phyloP scores from a whole-genome alignment of 192 early-diverging fungal species.

The Umbelopsis sp. region DNA sequence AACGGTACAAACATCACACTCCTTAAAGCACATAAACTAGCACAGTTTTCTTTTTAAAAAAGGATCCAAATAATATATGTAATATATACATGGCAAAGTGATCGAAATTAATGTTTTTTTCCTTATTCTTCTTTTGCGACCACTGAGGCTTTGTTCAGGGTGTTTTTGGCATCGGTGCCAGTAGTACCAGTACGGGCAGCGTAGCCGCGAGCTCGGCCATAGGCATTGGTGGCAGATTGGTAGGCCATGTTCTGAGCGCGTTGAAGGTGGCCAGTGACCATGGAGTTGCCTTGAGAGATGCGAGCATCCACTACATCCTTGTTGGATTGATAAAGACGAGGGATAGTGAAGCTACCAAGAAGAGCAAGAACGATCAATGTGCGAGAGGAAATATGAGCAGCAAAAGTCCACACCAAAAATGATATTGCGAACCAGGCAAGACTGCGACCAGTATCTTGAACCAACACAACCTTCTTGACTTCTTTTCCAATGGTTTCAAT shows the following conservation, averaged over 20 bases:
- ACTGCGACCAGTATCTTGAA: slow-evolving; percentile 26
- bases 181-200: slow-evolving; percentile 29
- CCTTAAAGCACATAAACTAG: too few species aligned
- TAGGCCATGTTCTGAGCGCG: slow-evolving; percentile 17
- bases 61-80: too few species aligned
- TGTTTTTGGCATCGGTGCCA: slow-evolving; percentile 34
- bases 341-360: slow-evolving; percentile 27
- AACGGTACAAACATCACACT: too few species aligned
- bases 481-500: slow-evolving; percentile 20
- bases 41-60: too few species aligned
- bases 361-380: slow-evolving; percentile 10
- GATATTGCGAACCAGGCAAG: slow-evolving; percentile 24
- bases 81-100: not conserved
- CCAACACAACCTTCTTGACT: slow-evolving; percentile 25
- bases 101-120: not conserved
- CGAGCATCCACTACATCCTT: slow-evolving; percentile 30
- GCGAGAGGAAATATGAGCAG: slow-evolving; percentile 26
- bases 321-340: slow-evolving; percentile 32
- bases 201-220: slow-evolving; percentile 25
- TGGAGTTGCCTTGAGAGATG: slow-evolving; percentile 18
- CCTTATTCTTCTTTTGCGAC: slow-evolving; percentile 23
- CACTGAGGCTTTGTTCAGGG: slow-evolving; percentile 18
- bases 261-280: slow-evolving; percentile 7
- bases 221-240: slow-evolving; percentile 22
- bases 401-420: slow-evolving; percentile 24